Conservation (phyloP, 1,139 yeast species). For the Taphrina deformans region DNA sequence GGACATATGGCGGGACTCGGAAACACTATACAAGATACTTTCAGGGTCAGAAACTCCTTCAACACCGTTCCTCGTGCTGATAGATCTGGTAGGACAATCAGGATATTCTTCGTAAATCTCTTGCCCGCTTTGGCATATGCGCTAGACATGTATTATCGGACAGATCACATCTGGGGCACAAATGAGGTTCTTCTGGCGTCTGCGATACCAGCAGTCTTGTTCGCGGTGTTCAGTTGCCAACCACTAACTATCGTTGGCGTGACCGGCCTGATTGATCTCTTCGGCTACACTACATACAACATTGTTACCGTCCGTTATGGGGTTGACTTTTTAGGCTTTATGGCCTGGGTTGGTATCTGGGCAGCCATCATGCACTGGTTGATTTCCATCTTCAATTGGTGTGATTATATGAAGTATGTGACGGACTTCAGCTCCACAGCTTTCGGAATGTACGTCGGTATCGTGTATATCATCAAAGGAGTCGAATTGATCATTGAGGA, state of each 20-base stretch:
- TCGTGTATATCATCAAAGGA: slow-evolving; percentile 90
- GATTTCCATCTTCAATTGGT: slow-evolving; percentile 69
- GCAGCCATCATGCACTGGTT: slow-evolving; percentile 76
- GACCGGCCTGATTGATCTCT: slow-evolving; percentile 84
- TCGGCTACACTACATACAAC: slow-evolving; percentile 87
- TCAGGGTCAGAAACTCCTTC: slow-evolving; percentile 88
- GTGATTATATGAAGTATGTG: slow-evolving; percentile 67
- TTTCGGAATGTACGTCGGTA: slow-evolving; percentile 86
- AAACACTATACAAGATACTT: slow-evolving; percentile 65
- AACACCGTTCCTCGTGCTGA: neutral
- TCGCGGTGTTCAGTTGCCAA: slow-evolving; percentile 83
- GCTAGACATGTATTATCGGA: slow-evolving; percentile 89
- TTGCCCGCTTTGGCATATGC: slow-evolving; percentile 96
- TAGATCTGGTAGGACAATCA: slow-evolving; percentile 4
- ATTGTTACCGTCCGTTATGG: slow-evolving; percentile 60
- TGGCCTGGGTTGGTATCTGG: slow-evolving; percentile 97
- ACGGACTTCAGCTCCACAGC: slow-evolving; percentile 87
- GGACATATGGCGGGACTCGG: slow-evolving; percentile 86
- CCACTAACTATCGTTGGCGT: slow-evolving; percentile 97
- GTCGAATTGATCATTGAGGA: slow-evolving; percentile 75
- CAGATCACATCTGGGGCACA: slow-evolving; percentile 81
- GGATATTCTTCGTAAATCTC: slow-evolving; percentile 43
- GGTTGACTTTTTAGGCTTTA: slow-evolving; percentile 80
- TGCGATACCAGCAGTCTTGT: slow-evolving; percentile 84
- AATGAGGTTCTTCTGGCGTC: slow-evolving; percentile 82